A percentile compares a stretch with the other conserved stretches of the same genome.
Evolutionary conservation across 2,329 filamentous ascomycete species (phyloP).

Genomic region (Diaporthe vaccinii): DNA sequence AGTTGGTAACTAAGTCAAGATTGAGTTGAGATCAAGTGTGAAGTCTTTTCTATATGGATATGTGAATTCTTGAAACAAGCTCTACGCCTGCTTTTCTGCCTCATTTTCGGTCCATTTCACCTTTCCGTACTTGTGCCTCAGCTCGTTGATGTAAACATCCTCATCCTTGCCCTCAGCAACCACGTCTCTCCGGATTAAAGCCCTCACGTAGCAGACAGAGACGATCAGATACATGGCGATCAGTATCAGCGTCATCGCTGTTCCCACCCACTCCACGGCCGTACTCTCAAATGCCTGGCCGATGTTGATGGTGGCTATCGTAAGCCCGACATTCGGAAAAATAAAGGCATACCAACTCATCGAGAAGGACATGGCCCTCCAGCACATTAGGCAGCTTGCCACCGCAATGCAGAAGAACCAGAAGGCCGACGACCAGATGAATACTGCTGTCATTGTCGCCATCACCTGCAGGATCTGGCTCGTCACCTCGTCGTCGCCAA

Average conservation of each 20-base stretch:
- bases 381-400: not conserved
- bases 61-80: not conserved
- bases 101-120: conserved; percentile 3
- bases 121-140: conserved; percentile 20
- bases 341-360: conserved; percentile 44
- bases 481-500: conserved; percentile 34
- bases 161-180: conserved; percentile 20
- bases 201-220: not conserved
- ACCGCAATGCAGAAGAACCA: conserved; percentile 19
- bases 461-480: conserved; percentile 36
- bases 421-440: conserved; percentile 6
- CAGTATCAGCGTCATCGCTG: conserved; percentile 41
- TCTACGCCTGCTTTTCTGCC: conserved; percentile 3
- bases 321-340: conserved; percentile 44
- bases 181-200: conserved; percentile 1
- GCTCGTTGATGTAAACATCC: conserved; percentile 6
- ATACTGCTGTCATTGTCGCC: conserved; percentile 37
- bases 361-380: conserved; percentile 42
- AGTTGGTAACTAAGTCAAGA: too few species aligned
- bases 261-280: conserved; percentile 42
- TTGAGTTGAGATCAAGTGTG: too few species aligned
- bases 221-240: not conserved
- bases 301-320: conserved; percentile 43
- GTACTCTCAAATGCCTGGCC: conserved; percentile 39
- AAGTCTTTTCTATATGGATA: too few species aligned